These are phyloP conservation scores for Cardamine resedifolia DNA, from an alignment of 345 rosid species.

Conservation along the genomic window DNA sequence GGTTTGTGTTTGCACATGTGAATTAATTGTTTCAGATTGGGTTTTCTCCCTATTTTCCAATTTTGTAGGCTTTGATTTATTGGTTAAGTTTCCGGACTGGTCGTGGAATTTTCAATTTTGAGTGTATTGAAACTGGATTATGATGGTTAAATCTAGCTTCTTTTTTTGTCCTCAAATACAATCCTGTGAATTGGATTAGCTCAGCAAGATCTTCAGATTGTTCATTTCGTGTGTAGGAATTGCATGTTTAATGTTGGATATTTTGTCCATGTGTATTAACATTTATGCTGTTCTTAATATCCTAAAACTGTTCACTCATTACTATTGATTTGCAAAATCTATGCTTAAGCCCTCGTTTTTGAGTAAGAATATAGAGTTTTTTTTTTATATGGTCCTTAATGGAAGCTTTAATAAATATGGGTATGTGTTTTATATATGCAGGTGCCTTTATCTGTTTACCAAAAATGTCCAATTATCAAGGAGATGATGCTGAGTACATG, in stretches of 20 bases:
- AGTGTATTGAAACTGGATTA: conserved; percentile 8
- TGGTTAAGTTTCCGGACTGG: background rate
- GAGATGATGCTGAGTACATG: conserved; percentile 61
- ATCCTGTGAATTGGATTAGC: background rate
- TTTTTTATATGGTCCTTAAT: background rate
- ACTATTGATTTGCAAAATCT: background rate
- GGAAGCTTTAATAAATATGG: background rate
- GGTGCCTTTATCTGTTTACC: conserved; percentile 19
- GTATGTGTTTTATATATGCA: conserved; percentile 1
- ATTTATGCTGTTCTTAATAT: background rate
- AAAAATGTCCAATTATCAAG: conserved; percentile 60
- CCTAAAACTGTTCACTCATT: background rate
- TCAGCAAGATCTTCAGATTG: background rate
- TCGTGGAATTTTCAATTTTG: background rate
- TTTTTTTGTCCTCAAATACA: background rate
- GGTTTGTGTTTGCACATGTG: conserved; percentile 12
- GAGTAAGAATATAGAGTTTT: background rate
- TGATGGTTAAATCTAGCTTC: background rate
- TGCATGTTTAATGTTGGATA: conserved; percentile 11
- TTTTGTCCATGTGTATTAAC: background rate
- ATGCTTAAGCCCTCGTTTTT: background rate
- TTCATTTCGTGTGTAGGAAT: background rate
- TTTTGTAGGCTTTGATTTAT: background rate
- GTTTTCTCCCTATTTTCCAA: background rate
- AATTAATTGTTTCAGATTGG: conserved; percentile 18